Evolutionary conservation across 305 asterid species (phyloP), one percentile per base, ranked within the genome.

Genomic region (Plantago rigida): DNA sequence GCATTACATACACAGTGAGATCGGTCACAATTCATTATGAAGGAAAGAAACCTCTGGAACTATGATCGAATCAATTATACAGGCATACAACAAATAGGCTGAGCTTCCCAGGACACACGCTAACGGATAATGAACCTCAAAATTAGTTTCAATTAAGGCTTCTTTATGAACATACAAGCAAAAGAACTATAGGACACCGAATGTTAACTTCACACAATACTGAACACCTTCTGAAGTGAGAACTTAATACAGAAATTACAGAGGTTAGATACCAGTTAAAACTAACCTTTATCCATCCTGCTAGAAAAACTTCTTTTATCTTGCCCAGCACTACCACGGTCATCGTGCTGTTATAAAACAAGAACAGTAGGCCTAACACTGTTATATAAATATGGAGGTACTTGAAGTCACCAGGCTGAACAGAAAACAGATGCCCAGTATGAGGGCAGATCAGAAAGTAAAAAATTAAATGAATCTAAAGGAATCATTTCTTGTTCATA

Each of bases 331-430:
- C 69, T 70, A 71, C 79, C 87, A 64, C 95, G 95, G 48, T 88
- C 94, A 69, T 86, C 96, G 68, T 84, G 96, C 96, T 92, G 99
- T 74, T 82, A 92, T 46, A 86, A 87, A 82, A 92, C 87, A 92
- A 66, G 81, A 81, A 87, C 75, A 88, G 87, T 87, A 84, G 79
- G 83, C 83, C 88, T 74, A 89, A 87, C 65, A 81, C 84, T 71
- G 84, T 92, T 86, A 91, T 84, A 81, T 80, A 74, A n/a, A n/a
- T 72, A 71, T 64, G 71, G 74, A 75, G 70, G 74, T 65, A 81
- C 83, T 74, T 74, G 71, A 71, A 83, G 72, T 75, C 84, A 80
- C 73, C 77, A 69, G 71, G 83, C 79, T 71, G 85, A 77, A 77
- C 76, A 72, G 67, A 74, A 70, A 72, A 68, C 72, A 73, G 69